Base-by-base conservation (phyloP, 345 rosid species). In the Hibiscus syriacus region DNA sequence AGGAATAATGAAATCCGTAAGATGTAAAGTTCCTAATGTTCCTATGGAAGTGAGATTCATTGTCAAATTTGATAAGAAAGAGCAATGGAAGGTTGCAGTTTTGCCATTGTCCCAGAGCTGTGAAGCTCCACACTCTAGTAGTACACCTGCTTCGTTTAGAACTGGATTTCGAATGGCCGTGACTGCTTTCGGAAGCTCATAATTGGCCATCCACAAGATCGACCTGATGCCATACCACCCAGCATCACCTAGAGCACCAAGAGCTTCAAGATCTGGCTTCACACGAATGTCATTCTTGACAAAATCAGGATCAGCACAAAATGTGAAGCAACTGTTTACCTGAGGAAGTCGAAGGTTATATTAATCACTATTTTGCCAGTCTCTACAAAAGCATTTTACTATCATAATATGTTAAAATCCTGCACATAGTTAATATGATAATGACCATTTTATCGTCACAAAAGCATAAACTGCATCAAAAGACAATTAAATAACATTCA, bases 181-280 rank as follows among this genome's bases (percentile, higher is more conserved):
- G 1, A 85, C 85, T 0, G 81, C 81, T 72, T 83, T 82, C 0
- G 98, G 98, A 25, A 90, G 83, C 60, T 90, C 79, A 68, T 83
- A 88, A 71, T 84, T 79, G 60, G 80, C 79, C 1, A 71, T 86
- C 72, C 83, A 83, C 59, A 92, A 77, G 74, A 76, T 74, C 23
- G 89, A 76, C 72, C 89, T 76, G 68, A 85, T 73, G 48, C 85
- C 70, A 69, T 92, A 92, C 98, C 96, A 92, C 26, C 98, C 96
- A 13, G 83, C 77, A 55, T 92, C 98, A 11, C 97, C 98, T 0
- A 92, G 90, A 4, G 92, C 83, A 19, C 98, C 98, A 2, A 84
- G 95, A 10, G 82, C 81, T 39, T 92, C 97, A 0, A 92, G 97
- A 55, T 88, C 87, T 22, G 92, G 91, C 81, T 88, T 90, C 19